These are phyloP conservation scores for Rubroboletus satanas DNA, from an alignment of 768 basidiomycete genomes.

Conservation along the genomic window DNA sequence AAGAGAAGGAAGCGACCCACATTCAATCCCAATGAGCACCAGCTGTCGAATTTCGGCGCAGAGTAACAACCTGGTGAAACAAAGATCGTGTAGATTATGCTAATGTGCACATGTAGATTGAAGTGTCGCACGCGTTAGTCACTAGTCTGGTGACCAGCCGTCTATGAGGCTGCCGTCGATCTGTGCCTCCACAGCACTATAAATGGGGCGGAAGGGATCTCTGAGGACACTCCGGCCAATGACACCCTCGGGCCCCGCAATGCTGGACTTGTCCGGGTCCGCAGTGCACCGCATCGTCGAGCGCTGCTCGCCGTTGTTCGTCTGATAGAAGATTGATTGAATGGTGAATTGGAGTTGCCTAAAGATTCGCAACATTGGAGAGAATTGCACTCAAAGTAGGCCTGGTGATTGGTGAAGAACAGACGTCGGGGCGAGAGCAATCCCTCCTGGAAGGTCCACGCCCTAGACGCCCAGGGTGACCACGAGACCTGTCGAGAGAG, in stretches of 20 bases:
- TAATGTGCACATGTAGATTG: too few relatives aligned
- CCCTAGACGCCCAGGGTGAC: conserved; percentile 13
- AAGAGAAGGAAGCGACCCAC: too few relatives aligned
- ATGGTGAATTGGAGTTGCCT: conserved; percentile 9
- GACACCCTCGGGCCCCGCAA: not conserved
- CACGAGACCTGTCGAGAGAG: not conserved
- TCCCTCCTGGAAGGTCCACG: conserved; percentile 20
- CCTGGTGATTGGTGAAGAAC: conserved; percentile 9
- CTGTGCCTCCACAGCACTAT: not conserved
- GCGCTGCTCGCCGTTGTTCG: not conserved
- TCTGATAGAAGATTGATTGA: conserved; percentile 12
- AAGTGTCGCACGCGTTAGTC: too few relatives aligned
- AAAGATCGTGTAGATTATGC: too few relatives aligned
- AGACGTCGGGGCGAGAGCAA: conserved; percentile 14
- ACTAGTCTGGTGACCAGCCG: too few relatives aligned
- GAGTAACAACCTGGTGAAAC: too few relatives aligned
- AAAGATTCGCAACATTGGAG: conserved; percentile 13
- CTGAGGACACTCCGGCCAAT: conserved; percentile 4
- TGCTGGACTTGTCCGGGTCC: not conserved
- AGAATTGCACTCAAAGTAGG: conserved; percentile 18
- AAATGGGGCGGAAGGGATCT: conserved; percentile 2
- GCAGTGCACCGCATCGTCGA: not conserved
- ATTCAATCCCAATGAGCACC: too few relatives aligned
- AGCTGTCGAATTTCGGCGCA: too few relatives aligned
- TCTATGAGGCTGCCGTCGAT: too few relatives aligned